Evolutionary conservation across 2,329 filamentous ascomycete genomes (phyloP), one percentile per base, ranked within the genome.

Genomic region (Grosmannia huntii): DNA sequence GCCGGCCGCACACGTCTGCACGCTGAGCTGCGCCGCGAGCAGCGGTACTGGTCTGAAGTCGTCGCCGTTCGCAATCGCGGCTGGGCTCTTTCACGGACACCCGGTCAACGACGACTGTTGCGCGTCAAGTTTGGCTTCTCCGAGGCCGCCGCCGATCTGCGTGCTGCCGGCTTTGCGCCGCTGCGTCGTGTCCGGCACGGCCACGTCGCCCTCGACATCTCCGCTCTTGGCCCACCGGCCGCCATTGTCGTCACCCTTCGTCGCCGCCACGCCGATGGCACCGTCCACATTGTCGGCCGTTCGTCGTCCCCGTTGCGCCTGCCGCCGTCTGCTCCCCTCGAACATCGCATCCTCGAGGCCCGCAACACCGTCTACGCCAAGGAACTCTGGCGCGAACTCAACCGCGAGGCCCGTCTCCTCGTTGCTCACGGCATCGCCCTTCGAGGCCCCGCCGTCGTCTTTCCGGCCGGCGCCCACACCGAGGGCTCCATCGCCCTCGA

Each of bases 361-460:
- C 80, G 89, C 59, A 87, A 94, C 69, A 89, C 87, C 55, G 77
- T 92, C 23, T 90, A 89, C 65, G 84, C 88, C 31, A 85, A 91
- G 67, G 94, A 99, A 68, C 74, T 99, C 1, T 96, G 90, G 79
- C 85, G 95, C 64, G 94, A 99, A 71, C 76, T 97, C 60, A 85
- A 86, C 56, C 81, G 89, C 21, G 94, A 99, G 71, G 84, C 87
- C 0, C 85, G 90, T 19, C 78, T 79, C 0, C 75, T 96, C 25
- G 78, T 85, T 3, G 83, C 84, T 12, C 84, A 88, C 60, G 82
- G 85, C 11, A 85, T 96, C 14, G 79, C 78, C 28, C 79, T 84
- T 16, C 77, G 82, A 41, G 82, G 79, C 16, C 73, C 80, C 28
- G 72, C 76, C 3, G 75, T 90, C 49, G 74, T 75, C 11, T 82